phyloP scores from a whole-genome alignment of 1,139 yeast genomes.

The Magnusiomyces suaveolens region DNA sequence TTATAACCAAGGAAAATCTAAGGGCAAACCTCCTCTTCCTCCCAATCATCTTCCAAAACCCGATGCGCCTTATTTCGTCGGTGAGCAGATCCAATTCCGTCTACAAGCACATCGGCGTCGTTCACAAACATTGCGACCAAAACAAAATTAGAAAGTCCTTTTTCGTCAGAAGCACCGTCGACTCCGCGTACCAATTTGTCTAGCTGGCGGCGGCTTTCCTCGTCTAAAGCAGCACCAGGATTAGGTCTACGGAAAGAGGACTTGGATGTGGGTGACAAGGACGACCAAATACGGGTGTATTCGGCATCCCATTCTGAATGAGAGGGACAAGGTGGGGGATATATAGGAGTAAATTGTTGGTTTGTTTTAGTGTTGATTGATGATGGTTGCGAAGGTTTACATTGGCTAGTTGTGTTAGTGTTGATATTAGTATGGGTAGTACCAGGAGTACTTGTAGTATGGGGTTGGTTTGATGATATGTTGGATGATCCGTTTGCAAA shows the following conservation, averaged over 20 bases:
- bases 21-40: conserved; percentile 71
- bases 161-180: conserved; percentile 64
- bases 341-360: not conserved
- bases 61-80: conserved; percentile 30
- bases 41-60: conserved; percentile 56
- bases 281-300: conserved; percentile 52
- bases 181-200: conserved; percentile 75
- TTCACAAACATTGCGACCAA: conserved; percentile 63
- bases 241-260: conserved; percentile 62
- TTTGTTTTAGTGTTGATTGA: not conserved
- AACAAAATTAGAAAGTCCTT: conserved; percentile 61
- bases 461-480: not conserved
- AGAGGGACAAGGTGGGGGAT: conserved; percentile 43
- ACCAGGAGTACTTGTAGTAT: not conserved
- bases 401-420: not conserved
- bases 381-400: not conserved
- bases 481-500: not conserved
- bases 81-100: conserved; percentile 24
- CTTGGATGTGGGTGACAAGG: conserved; percentile 48
- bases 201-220: conserved; percentile 44
- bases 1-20: too few species aligned
- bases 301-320: conserved; percentile 58
- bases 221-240: conserved; percentile 53
- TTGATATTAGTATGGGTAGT: not conserved
- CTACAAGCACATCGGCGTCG: conserved; percentile 57